These are phyloP conservation scores for Pythium pyrilobum DNA, from an alignment of 352 stramenopile genomes.

Conservation along the genomic window DNA sequence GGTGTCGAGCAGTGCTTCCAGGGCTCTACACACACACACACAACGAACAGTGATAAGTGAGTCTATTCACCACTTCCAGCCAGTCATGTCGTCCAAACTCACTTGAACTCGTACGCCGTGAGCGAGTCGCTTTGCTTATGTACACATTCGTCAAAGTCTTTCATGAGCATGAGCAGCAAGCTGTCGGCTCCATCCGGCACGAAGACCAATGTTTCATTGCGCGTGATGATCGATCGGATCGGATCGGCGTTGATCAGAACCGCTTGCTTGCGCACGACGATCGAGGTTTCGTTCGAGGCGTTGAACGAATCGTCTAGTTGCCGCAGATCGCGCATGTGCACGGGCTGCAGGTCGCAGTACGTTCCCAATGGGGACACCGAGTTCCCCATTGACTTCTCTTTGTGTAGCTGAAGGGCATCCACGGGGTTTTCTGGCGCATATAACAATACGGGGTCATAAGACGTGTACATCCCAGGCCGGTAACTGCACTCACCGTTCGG, in stretches of 20 bases:
- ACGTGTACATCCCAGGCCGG: not conserved
- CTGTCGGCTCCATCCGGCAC: slow-evolving; percentile 40
- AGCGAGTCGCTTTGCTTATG: slow-evolving; percentile 5
- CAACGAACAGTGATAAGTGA: not conserved
- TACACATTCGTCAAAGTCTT: slow-evolving; percentile 34
- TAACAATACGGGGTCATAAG: too few species aligned
- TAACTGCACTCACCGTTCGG: slow-evolving; percentile 3
- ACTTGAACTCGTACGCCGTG: slow-evolving; percentile 31
- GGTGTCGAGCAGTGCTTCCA: slow-evolving; percentile 23
- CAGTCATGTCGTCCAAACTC: not conserved
- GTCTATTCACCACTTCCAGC: not conserved
- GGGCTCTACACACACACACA: slow-evolving; percentile 6
- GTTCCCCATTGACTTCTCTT: slow-evolving; percentile 5
- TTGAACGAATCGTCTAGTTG: slow-evolving; percentile 36
- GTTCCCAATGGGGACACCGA: slow-evolving; percentile 13
- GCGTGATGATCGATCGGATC: slow-evolving; percentile 38
- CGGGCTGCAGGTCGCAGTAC: slow-evolving; percentile 32
- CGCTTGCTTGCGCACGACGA: slow-evolving; percentile 37
- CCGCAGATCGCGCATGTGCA: slow-evolving; percentile 40
- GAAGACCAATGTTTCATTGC: slow-evolving; percentile 34
- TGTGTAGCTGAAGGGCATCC: not conserved
- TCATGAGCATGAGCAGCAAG: slow-evolving; percentile 32
- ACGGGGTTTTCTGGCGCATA: too few species aligned
- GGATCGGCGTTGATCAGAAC: slow-evolving; percentile 48
- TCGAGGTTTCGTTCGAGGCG: slow-evolving; percentile 27